Conservation (phyloP, 257 asterid genomes). For the Solanum etuberosum region DNA sequence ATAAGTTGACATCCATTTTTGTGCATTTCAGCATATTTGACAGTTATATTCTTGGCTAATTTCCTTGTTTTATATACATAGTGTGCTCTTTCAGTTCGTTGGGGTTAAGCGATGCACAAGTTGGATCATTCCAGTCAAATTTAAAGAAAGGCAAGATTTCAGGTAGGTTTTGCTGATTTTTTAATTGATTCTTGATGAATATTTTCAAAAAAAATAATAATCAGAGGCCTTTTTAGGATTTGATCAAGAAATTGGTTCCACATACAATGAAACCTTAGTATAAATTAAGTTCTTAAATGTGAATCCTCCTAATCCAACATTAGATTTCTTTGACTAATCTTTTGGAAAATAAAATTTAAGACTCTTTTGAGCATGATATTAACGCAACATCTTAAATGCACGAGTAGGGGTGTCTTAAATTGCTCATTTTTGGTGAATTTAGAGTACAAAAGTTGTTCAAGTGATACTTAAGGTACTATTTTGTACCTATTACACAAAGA, state of each 20-base stretch:
- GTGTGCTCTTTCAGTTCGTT: conserved; percentile 53
- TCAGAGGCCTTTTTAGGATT: conserved; percentile 29
- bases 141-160: conserved; percentile 45
- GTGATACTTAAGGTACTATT: too few relatives aligned
- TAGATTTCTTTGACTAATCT: neutral
- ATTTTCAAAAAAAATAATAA: neutral
- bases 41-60: neutral
- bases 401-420: neutral
- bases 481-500: too few relatives aligned
- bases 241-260: conserved; percentile 44
- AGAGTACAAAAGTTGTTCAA: neutral
- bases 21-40: neutral
- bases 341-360: neutral
- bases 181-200: neutral
- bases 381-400: neutral
- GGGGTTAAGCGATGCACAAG: conserved; percentile 62
- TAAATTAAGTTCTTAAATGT: neutral
- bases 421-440: too few relatives aligned
- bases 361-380: neutral
- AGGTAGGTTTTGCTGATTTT: conserved; percentile 10
- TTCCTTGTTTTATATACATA: conserved; percentile 8
- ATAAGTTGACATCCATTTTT: conserved; percentile 26
- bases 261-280: conserved; percentile 22
- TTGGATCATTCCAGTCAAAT: conserved; percentile 51
- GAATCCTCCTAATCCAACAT: neutral